Evolutionary conservation across 768 basidiomycete species (phyloP).

Genomic region (Auriscalpium microsporum): DNA sequence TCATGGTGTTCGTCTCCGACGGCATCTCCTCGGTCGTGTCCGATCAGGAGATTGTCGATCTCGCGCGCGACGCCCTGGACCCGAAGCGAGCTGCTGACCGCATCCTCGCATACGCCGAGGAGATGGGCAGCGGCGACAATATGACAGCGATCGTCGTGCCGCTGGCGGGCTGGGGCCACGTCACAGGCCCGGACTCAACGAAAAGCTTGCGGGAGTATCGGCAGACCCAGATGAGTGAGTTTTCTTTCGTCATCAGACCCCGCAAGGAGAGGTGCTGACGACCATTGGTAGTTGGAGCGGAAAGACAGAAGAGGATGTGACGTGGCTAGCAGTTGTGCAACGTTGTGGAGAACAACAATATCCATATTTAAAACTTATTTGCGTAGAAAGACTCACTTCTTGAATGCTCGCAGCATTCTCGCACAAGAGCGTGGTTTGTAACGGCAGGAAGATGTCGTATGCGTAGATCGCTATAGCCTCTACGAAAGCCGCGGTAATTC

Average conservation of each 20-base stretch:
- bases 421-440: too few species aligned
- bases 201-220: constrained; percentile 78
- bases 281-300: constrained; percentile 43
- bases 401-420: too few species aligned
- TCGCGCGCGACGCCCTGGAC: constrained; percentile 60
- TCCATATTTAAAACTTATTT: too few species aligned
- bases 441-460: too few species aligned
- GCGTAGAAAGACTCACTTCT: too few species aligned
- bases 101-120: constrained; percentile 82
- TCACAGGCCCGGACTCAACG: constrained; percentile 73
- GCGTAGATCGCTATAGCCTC: too few species aligned
- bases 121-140: constrained; percentile 85
- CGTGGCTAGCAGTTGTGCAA: background rate
- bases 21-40: constrained; percentile 87
- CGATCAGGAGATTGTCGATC: constrained; percentile 90
- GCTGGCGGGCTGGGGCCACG: constrained; percentile 83
- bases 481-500: too few species aligned
- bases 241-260: background rate
- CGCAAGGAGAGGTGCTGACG: background rate
- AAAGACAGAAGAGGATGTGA: constrained; percentile 62
- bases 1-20: constrained; percentile 84
- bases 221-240: constrained; percentile 28
- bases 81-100: constrained; percentile 77
- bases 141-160: constrained; percentile 87
- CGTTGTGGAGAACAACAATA: too few species aligned